These are phyloP conservation scores for Periglandula ipomoeae DNA, from an alignment of 2,329 filamentous ascomycete genomes.

Conservation along the genomic window DNA sequence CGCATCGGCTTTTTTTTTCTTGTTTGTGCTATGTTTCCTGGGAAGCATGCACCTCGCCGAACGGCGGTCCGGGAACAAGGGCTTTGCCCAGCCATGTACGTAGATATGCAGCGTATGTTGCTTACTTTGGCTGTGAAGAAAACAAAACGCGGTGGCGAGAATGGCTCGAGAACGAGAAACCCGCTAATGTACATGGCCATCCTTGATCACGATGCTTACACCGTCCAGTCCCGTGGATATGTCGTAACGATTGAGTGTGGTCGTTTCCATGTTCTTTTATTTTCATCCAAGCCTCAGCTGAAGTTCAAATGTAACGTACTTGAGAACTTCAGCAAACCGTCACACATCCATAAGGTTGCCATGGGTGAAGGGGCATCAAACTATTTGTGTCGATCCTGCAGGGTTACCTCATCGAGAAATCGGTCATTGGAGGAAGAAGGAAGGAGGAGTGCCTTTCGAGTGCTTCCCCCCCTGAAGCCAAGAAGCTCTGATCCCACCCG, in stretches of 20 bases:
- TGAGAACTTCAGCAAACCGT: too few relatives aligned
- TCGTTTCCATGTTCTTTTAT: too few relatives aligned
- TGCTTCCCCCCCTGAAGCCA: not conserved
- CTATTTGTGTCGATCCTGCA: constrained; percentile 1
- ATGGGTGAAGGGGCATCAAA: not conserved
- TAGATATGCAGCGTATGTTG: not conserved
- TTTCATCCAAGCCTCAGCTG: not conserved
- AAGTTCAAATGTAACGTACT: not conserved
- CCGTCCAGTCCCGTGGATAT: too few relatives aligned
- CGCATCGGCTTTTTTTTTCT: not conserved
- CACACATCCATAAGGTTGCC: too few relatives aligned
- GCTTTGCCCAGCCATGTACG: constrained; percentile 1
- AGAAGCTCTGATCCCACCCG: not conserved
- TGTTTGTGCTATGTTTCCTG: not conserved
- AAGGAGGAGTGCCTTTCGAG: not conserved
- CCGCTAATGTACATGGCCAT: too few relatives aligned
- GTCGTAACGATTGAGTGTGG: not conserved
- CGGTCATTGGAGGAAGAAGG: not conserved
- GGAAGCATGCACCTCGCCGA: too few relatives aligned
- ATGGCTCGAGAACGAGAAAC: too few relatives aligned
- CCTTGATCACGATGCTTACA: too few relatives aligned
- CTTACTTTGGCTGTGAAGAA: not conserved
- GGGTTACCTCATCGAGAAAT: not conserved
- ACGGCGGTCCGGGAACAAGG: not conserved
- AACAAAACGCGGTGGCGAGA: not conserved